phyloP scores from a whole-genome alignment of 1,139 yeast genomes.

The Geotrichum aggregatum region DNA sequence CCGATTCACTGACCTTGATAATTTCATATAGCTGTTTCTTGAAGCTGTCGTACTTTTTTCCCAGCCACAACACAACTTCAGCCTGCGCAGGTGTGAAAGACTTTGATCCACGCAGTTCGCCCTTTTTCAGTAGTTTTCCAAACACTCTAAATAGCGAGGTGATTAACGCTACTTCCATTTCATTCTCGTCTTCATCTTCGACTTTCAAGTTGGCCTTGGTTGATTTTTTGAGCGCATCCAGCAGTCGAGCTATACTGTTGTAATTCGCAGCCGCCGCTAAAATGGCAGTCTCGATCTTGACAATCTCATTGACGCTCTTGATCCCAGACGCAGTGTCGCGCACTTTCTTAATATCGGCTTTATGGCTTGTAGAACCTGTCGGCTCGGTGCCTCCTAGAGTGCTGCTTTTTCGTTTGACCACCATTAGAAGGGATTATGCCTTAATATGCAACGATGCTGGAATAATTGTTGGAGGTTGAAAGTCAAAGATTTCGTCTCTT shows the following conservation, averaged over 20 bases:
- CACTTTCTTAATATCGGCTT: constrained; percentile 8
- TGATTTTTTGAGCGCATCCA: constrained; percentile 40
- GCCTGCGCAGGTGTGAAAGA: constrained; percentile 42
- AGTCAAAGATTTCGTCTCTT: background rate
- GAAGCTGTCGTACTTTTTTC: constrained; percentile 55
- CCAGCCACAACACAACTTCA: constrained; percentile 50
- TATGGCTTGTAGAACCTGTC: background rate
- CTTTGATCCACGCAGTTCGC: constrained; percentile 42
- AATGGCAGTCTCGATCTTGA: constrained; percentile 28
- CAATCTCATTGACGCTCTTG: constrained; percentile 11
- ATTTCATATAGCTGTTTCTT: constrained; percentile 45
- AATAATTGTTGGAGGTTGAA: background rate
- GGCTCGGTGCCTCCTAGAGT: constrained; percentile 1
- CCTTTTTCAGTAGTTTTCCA: constrained; percentile 50
- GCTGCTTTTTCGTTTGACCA: constrained; percentile 14
- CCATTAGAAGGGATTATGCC: background rate
- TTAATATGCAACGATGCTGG: background rate
- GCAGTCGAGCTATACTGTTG: constrained; percentile 50
- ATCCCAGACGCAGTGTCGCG: constrained; percentile 6
- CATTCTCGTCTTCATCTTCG: constrained; percentile 32
- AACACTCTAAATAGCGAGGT: constrained; percentile 55
- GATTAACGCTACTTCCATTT: constrained; percentile 38
- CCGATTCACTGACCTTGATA: constrained; percentile 35
- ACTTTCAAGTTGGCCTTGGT: constrained; percentile 1
- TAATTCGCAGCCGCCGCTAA: constrained; percentile 45